Percentiles rank a stretch among this genome's conserved stretches.
Evolutionary conservation across 331 rosid genomes (phyloP).

Genomic region (Quercus lobata): DNA sequence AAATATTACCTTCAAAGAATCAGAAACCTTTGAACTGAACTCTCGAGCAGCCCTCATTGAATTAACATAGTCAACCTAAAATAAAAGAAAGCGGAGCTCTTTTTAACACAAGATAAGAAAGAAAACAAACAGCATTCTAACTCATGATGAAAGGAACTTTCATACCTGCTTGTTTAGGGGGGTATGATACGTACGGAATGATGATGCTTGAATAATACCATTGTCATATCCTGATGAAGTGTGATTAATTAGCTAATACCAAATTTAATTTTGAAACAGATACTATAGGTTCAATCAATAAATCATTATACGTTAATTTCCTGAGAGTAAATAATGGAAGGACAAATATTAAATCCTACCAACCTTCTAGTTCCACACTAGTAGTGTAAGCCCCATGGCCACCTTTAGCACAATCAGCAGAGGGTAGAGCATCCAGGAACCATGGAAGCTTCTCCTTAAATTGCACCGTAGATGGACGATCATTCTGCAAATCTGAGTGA

Average conservation of each 20-base stretch:
- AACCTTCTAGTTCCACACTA: constrained; percentile 91
- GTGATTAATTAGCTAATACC: constrained; percentile 11
- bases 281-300: background rate
- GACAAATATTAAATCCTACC: constrained; percentile 19
- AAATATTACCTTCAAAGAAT: constrained; percentile 73
- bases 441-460: constrained; percentile 91
- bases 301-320: background rate
- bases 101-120: constrained; percentile 13
- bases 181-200: constrained; percentile 94
- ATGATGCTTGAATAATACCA: constrained; percentile 82
- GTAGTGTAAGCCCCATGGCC: constrained; percentile 98
- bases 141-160: background rate
- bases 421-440: constrained; percentile 92
- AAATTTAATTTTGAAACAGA: background rate
- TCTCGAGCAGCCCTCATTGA: constrained; percentile 97
- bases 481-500: constrained; percentile 65
- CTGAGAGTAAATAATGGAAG: constrained; percentile 9
- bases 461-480: constrained; percentile 80
- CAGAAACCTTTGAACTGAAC: constrained; percentile 81
- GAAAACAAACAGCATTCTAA: constrained; percentile 6
- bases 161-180: constrained; percentile 94
- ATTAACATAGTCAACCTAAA: constrained; percentile 77
- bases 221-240: constrained; percentile 56
- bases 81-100: constrained; percentile 20
- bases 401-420: constrained; percentile 99